phyloP scores from a whole-genome alignment of 2,329 filamentous ascomycete genomes.

The Aulographum hederae region DNA sequence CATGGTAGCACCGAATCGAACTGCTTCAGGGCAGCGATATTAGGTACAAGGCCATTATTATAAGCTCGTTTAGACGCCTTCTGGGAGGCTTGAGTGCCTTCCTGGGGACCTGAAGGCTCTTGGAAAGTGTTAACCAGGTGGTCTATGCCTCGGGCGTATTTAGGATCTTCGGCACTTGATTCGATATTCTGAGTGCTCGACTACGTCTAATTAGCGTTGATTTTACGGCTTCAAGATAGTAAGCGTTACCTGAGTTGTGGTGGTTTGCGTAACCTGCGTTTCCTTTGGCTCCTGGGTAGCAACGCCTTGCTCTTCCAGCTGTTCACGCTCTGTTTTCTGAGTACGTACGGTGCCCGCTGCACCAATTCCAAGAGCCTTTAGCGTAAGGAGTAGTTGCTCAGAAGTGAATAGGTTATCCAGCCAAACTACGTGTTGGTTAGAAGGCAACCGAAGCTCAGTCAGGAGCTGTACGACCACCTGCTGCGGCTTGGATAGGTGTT shows the following conservation, averaged over 20 bases:
- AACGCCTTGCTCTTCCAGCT: not conserved
- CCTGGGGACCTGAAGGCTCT: not conserved
- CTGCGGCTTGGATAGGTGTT: not conserved
- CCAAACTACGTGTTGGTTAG: constrained; percentile 1
- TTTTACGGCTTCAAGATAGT: no score
- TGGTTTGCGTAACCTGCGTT: no score
- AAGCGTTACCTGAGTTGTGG: no score
- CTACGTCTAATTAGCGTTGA: no score
- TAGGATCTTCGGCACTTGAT: not conserved
- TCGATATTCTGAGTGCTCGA: no score
- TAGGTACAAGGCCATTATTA: not conserved
- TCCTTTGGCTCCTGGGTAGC: no score
- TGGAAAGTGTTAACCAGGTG: not conserved
- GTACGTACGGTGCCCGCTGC: constrained; percentile 1
- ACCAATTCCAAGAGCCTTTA: constrained; percentile 1
- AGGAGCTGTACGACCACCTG: not conserved
- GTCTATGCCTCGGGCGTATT: not conserved
- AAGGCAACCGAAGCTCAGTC: not conserved
- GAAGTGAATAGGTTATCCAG: constrained; percentile 1
- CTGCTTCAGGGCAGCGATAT: not conserved
- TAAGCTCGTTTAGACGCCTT: not conserved
- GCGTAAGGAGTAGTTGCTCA: not conserved
- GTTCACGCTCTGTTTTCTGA: not conserved
- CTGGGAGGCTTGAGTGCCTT: not conserved
- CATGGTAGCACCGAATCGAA: not conserved